Percentiles rank a stretch among this genome's conserved stretches.
Evolutionary conservation across 2,329 filamentous ascomycete genomes (phyloP).

Genomic region (Aureobasidium sp.): DNA sequence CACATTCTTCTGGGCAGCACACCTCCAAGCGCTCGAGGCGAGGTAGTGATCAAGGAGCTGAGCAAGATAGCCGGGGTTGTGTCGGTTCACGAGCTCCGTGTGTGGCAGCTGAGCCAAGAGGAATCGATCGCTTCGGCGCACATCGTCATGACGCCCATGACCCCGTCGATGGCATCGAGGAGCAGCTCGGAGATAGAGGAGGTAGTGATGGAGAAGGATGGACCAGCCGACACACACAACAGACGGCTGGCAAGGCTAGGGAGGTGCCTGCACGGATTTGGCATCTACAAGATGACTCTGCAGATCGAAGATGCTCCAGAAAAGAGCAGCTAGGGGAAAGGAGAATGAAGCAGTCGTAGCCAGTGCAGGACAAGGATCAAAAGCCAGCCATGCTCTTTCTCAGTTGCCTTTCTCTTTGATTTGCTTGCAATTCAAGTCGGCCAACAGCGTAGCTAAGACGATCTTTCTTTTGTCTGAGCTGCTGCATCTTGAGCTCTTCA

Average conservation of each 20-base stretch:
- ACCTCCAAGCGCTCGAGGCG: constrained; percentile 52
- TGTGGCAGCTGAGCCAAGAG: constrained; percentile 66
- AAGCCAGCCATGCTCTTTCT: constrained; percentile 60
- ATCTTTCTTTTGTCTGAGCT: constrained; percentile 74
- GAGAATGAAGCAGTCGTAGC: not conserved
- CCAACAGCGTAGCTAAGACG: constrained; percentile 81
- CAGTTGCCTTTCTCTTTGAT: constrained; percentile 65
- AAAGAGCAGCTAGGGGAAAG: not conserved
- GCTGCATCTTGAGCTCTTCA: constrained; percentile 54
- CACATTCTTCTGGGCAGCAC: constrained; percentile 62
- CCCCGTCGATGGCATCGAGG: not conserved
- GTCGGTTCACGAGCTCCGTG: constrained; percentile 64
- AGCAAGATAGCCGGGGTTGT: constrained; percentile 61
- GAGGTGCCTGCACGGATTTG: constrained; percentile 8
- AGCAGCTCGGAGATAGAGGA: not conserved
- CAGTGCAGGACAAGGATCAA: not conserved
- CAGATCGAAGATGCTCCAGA: constrained; percentile 9
- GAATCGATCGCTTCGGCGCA: constrained; percentile 66
- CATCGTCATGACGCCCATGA: constrained; percentile 48
- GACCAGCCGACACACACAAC: constrained; percentile 2
- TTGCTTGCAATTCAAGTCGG: constrained; percentile 75
- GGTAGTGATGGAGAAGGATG: too few species aligned
- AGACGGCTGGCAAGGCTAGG: constrained; percentile 1
- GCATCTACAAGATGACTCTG: constrained; percentile 9
- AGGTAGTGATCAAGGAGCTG: constrained; percentile 61